These are phyloP conservation scores for Salix brachista DNA, from an alignment of 345 rosid genomes.

Conservation along the genomic window DNA sequence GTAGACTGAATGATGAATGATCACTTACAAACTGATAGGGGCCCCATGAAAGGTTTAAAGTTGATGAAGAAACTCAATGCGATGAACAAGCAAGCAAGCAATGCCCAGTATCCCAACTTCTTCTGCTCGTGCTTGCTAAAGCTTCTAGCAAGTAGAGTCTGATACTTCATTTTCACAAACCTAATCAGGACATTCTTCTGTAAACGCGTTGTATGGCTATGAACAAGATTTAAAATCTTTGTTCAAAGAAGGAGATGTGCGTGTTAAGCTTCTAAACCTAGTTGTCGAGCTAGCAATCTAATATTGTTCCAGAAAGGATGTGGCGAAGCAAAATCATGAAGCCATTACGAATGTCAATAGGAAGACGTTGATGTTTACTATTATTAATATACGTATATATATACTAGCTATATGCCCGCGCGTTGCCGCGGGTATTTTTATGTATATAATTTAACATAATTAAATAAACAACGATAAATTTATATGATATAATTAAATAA, in stretches of 20 bases:
- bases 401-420: no score
- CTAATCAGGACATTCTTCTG: not conserved
- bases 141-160: conserved; percentile 62
- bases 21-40: conserved; percentile 42
- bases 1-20: not conserved
- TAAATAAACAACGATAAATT: no score
- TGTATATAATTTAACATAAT: no score
- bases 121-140: conserved; percentile 62
- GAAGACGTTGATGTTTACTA: not conserved
- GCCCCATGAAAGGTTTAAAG: conserved; percentile 52
- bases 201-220: not conserved
- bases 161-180: conserved; percentile 22
- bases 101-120: conserved; percentile 60
- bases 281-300: not conserved
- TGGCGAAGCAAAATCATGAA: not conserved
- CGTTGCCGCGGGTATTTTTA: no score
- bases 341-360: not conserved
- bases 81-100: conserved; percentile 42
- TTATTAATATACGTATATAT: not conserved
- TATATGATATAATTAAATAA: no score
- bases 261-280: not conserved
- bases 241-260: not conserved
- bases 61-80: conserved; percentile 48
- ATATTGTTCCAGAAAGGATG: not conserved
- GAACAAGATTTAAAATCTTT: not conserved